Evolutionary conservation across 129 eudicot genomes (phyloP), one percentile per base, ranked within the genome.

Genomic region (Ambrosia artemisiifolia): DNA sequence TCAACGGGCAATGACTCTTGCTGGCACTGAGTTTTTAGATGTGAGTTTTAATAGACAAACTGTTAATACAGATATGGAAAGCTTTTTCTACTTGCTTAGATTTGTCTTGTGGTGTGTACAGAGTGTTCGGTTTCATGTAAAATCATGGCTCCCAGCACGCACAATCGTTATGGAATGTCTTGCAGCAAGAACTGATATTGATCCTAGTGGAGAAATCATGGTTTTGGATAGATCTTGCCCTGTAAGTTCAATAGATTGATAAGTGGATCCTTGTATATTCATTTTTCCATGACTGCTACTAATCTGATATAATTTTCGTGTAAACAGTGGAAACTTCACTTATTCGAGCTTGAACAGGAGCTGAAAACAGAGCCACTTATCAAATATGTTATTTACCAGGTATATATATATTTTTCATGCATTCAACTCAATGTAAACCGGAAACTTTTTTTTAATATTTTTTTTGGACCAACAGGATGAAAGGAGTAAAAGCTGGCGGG

Each of bases 81-180:
- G 18, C 20, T n/a, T 33, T 53, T 17, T 34, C 59, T 10, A 46
- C 12, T 42, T 68, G 60, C 35, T 67, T 44, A 43, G 12, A 1
- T 66, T 30, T 11, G 7, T 42, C 53, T 75, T 54, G 43, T 42
- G 28, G n/a, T n/a, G 17, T 69, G n/a, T 14, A 54, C 82, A 93
- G 96, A 78, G 76, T 87, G 84, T 93, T 50, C 80, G 90, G 12
- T 80, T 71, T 75, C 92, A 84, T 85, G 95, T 84, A 63, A 87
- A 81, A 80, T 93, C 98, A 44, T 93, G 98, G 98, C 75, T 93
- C 17, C 98, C 96, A 54, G 98, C 96, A 44, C 84, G 96, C 62
- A 85, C 98, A 40, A 89, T 93, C 69, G 95, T 93, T 50, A 78
- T 87, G 95, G 88, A 87, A 69, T 85, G 95, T 81, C 81, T 89